Evolutionary conservation across 1,139 yeast species (phyloP), one percentile per base, ranked within the genome.

Genomic region (Taphrina betulina): DNA sequence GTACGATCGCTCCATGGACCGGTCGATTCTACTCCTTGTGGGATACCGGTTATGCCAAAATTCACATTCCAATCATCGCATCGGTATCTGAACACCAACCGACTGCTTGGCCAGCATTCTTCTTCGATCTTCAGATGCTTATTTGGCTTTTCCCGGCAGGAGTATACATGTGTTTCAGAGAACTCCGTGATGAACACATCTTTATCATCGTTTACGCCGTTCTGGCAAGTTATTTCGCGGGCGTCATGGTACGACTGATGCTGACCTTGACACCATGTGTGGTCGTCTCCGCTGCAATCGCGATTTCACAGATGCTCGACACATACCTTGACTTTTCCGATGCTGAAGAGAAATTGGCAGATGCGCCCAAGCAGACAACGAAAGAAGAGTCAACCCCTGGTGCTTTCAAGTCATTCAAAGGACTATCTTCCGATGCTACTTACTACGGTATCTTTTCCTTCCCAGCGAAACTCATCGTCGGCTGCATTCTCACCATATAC

Each of bases 41-140:
- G 98, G 98, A 94, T 70, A 92, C 98, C 3, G 85, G 80, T 69
- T 94, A 94, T 67, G 99, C 99, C 61, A 92, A 89, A 75, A 86
- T 92, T 63, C 98, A 94, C 70, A 94, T 94, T 66, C 99, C 99
- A 53, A 94, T 94, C 68, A 94, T 94, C 72, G 98, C 98, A 1
- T 90, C 97, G 2, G 99, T 94, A 52, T 87, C 96, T 12, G 99
- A 94, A 74, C 99, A 94, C 76, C 99, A 94, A 75, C 99, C 99
- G 59, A 92, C 98, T 22, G 96, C 98, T 10, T 94, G 99, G 99
- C 95, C 98, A 12, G 82, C 96, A 8, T 94, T 92, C 72, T 92
- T 88, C 78, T 88, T 92, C 70, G 99, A 94, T 70, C 83, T 94
- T 52, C 86, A 83, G 66, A 80, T 92, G 77, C 77, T 94, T 72